phyloP scores from a whole-genome alignment of 768 basidiomycete genomes.

The Boletus bicolor region DNA sequence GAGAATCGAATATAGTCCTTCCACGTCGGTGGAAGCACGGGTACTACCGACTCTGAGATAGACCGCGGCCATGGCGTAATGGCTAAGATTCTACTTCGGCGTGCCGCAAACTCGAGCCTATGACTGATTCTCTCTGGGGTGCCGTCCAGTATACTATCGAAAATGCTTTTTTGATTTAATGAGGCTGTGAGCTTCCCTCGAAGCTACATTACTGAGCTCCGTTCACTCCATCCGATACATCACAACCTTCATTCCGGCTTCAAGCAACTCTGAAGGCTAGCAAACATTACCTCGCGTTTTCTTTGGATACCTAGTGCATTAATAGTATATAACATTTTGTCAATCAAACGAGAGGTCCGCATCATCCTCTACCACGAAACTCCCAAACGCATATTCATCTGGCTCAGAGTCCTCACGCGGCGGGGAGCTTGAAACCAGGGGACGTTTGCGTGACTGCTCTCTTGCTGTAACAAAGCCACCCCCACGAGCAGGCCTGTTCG shows the following conservation, averaged over 20 bases:
- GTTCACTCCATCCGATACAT: neutral
- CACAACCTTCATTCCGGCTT: neutral
- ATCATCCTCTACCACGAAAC: constrained; percentile 80
- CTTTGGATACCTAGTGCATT: neutral
- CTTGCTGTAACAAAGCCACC: constrained; percentile 38
- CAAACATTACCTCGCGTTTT: constrained; percentile 1
- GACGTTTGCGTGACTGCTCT: constrained; percentile 32
- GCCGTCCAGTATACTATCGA: neutral
- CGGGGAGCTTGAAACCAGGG: constrained; percentile 60
- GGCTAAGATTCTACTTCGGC: neutral
- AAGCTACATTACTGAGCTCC: neutral
- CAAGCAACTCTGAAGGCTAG: neutral
- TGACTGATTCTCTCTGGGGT: no score
- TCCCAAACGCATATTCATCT: constrained; percentile 70
- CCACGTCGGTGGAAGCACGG: neutral
- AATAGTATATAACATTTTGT: constrained; percentile 2
- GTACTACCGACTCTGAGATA: neutral
- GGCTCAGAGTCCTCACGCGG: constrained; percentile 45
- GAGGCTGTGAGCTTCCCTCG: neutral
- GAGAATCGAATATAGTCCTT: no score
- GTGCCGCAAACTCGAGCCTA: neutral
- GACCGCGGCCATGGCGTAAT: neutral
- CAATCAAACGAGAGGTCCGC: constrained; percentile 55
- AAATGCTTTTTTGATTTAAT: neutral
- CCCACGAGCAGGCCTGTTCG: constrained; percentile 44